A percentile compares a stretch with the other conserved stretches of the same genome.
Conservation (phyloP, 2,329 filamentous ascomycete species). For the Raffaelea deltoideospora region DNA sequence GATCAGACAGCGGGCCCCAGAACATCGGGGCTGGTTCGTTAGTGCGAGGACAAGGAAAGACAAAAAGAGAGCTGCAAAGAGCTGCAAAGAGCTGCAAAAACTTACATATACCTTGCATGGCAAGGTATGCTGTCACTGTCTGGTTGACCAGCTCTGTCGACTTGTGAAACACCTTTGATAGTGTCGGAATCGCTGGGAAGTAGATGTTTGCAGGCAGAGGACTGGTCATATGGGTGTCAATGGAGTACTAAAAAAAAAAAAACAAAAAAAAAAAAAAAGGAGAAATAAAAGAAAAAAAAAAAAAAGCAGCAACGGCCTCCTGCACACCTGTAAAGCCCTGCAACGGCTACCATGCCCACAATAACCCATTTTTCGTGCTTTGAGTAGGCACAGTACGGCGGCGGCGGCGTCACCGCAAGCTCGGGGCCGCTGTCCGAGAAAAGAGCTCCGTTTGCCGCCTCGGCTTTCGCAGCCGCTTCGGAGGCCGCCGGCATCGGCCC, state of each 20-base stretch:
- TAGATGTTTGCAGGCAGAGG: slow-evolving; percentile 20
- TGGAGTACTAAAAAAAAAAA: background rate
- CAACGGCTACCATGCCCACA: slow-evolving; percentile 13
- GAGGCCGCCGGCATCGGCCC: too few species aligned
- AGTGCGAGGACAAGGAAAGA: background rate
- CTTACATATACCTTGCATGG: slow-evolving; percentile 15
- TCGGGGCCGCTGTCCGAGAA: too few species aligned
- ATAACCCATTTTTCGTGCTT: slow-evolving; percentile 14
- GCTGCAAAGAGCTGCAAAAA: too few species aligned
- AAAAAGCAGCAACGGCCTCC: too few species aligned
- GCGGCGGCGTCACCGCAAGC: background rate
- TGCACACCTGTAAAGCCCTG: slow-evolving; percentile 11
- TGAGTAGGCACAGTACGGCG: slow-evolving; percentile 12
- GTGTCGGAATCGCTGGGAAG: slow-evolving; percentile 16
- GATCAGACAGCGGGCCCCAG: slow-evolving; percentile 20
- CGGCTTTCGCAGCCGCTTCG: too few species aligned
- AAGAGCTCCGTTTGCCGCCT: too few species aligned
- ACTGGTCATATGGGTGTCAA: slow-evolving; percentile 6
- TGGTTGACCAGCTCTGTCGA: slow-evolving; percentile 17
- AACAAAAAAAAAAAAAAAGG: too few species aligned
- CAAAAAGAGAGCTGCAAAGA: too few species aligned
- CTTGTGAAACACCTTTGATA: slow-evolving; percentile 14
- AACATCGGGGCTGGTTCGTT: slow-evolving; percentile 16
- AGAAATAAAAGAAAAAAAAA: too few species aligned
- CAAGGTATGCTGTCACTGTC: slow-evolving; percentile 18